Base-by-base conservation (phyloP, 352 stramenopile genomes). In the Globisporangium paroecandrum region DNA sequence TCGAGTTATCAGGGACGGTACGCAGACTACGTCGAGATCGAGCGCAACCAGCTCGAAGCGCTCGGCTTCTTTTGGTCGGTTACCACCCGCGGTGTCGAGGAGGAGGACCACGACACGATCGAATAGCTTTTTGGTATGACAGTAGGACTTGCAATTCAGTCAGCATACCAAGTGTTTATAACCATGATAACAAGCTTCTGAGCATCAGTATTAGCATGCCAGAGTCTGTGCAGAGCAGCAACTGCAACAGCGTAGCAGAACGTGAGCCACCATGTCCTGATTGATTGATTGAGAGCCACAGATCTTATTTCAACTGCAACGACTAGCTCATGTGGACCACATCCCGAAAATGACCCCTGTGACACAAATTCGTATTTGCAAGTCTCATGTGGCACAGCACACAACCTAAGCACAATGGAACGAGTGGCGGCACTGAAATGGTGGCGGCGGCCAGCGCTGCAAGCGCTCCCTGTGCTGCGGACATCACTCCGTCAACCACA, bases 1-100 rank as follows among this genome's bases (percentile, higher is more conserved):
- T n/a, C 64, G 1, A 53, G 56, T 32, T 64, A 66, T 54, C 77
- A 71, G 18, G 60, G 69, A n/a, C 64, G 69, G 29, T 85, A 78
- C 29, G 72, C 71, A 0, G 73, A 83, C 62, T 84, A 76, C 70
- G 87, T 89, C 49, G 73, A 79, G 51, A 89, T 85, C 36, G 80
- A 88, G 63, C 69, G 68, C 22, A 57, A 72, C 24, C 75, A 79
- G 43, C 73, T 88, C 2, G 75, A 90, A 62, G 67, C 60, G 15
- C 66, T 89, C 1, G 81, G 77, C 3, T 84, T 87, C 49, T 77
- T 79, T 63, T 87, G 80, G 79, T 78, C 58, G 22, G 13, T 72
- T 13, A 8, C 0, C 13, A 5, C 1, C 25, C 53, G 25, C 20
- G 32, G 64, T 2, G 24, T 66, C 43, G 59, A 69, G 4, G 63